Conservation (phyloP, 768 basidiomycete species). For the Naematelia aurantialba region DNA sequence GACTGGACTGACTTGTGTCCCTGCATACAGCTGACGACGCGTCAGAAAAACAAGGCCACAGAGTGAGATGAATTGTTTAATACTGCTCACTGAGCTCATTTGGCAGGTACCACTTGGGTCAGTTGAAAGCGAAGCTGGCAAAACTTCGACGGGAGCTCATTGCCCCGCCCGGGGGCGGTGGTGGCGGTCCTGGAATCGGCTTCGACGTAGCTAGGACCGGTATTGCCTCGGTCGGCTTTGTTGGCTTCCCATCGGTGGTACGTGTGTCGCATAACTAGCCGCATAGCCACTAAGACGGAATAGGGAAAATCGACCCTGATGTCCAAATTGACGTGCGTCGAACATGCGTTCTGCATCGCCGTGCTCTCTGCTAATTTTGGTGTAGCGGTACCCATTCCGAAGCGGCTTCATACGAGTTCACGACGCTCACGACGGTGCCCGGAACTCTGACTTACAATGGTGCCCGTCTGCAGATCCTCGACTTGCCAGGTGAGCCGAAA, state of each 20-base stretch:
- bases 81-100: neutral
- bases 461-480: constrained; percentile 90
- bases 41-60: constrained; percentile 52
- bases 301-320: constrained; percentile 49
- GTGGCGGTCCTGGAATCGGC: constrained; percentile 86
- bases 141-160: constrained; percentile 95
- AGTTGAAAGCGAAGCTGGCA: constrained; percentile 96
- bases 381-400: constrained; percentile 91
- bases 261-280: constrained; percentile 1
- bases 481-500: constrained; percentile 65
- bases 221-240: constrained; percentile 72
- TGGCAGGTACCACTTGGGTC: constrained; percentile 82
- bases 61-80: constrained; percentile 24
- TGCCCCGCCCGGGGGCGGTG: constrained; percentile 65
- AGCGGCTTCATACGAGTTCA: constrained; percentile 94
- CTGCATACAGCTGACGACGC: neutral
- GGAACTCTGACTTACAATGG: constrained; percentile 93
- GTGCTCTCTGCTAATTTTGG: too few relatives aligned
- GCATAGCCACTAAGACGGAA: neutral
- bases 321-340: constrained; percentile 49
- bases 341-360: neutral
- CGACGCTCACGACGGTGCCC: constrained; percentile 89
- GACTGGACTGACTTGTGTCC: constrained; percentile 33
- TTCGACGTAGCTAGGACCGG: constrained; percentile 99
- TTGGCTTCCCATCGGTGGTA: constrained; percentile 63